phyloP scores from a whole-genome alignment of 352 stramenopile species.

The Ophiocytium majus region DNA sequence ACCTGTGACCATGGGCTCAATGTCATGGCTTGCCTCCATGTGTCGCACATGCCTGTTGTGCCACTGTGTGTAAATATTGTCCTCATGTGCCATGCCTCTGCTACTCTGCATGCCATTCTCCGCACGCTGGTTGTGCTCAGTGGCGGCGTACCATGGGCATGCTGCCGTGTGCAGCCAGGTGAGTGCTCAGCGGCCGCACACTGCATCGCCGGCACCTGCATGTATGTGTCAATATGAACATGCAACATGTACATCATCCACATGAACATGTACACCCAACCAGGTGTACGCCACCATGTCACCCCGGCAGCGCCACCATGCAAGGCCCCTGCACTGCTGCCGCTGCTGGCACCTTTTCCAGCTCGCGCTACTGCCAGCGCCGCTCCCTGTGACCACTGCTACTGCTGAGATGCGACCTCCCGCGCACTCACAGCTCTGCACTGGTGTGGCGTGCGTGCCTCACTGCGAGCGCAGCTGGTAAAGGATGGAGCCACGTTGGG shows the following conservation, averaged over 20 bases:
- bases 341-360: not conserved
- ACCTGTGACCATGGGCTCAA: too few species aligned
- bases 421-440: too few species aligned
- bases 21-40: too few species aligned
- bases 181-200: not conserved
- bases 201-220: not conserved
- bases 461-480: not conserved
- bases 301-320: not conserved
- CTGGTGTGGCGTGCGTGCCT: too few species aligned
- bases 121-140: not conserved
- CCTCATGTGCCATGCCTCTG: not conserved
- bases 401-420: too few species aligned
- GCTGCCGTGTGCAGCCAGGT: not conserved
- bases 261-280: not conserved
- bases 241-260: not conserved
- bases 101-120: not conserved
- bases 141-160: conserved; percentile 10
- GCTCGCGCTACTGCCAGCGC: not conserved
- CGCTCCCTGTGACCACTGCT: too few species aligned
- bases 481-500: not conserved
- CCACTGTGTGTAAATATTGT: too few species aligned
- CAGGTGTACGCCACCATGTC: not conserved
- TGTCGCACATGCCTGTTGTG: too few species aligned
- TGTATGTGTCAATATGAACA: not conserved
- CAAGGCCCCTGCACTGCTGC: not conserved